Evolutionary conservation across 2,329 filamentous ascomycete species (phyloP).

Genomic region (Phyllosticta citriasiana): DNA sequence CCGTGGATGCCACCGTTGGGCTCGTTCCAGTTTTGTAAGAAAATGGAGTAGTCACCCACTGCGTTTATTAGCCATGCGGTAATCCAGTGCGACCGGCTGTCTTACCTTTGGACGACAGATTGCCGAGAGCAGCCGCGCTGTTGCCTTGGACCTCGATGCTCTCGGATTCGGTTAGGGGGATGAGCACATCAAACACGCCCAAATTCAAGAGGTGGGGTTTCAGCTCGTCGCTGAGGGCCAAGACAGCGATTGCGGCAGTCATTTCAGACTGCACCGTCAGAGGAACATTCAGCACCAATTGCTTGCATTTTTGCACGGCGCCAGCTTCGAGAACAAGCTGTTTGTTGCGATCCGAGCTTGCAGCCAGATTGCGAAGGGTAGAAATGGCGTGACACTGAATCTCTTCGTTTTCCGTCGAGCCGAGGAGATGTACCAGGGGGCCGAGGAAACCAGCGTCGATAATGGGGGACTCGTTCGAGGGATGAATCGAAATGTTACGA

Average conservation of each 20-base stretch:
- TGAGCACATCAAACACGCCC: conserved; percentile 92
- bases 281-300: conserved; percentile 85
- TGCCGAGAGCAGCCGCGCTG: conserved; percentile 89
- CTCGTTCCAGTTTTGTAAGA: conserved; percentile 86
- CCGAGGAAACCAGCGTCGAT: conserved; percentile 95
- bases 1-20: conserved; percentile 92
- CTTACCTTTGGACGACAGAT: conserved; percentile 89
- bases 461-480: conserved; percentile 93
- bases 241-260: conserved; percentile 96
- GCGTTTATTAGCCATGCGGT: conserved; percentile 17
- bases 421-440: conserved; percentile 84
- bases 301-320: conserved; percentile 97
- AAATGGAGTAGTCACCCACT: conserved; percentile 97
- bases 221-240: conserved; percentile 89
- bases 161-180: conserved; percentile 86
- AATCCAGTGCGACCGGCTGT: too few species aligned
- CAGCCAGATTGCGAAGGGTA: conserved; percentile 86
- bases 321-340: conserved; percentile 93
- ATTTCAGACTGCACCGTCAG: conserved; percentile 96
- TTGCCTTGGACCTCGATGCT: conserved; percentile 98
- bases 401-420: conserved; percentile 94
- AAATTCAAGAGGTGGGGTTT: conserved; percentile 85
- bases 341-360: conserved; percentile 96
- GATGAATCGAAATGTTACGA: conserved; percentile 97
- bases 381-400: conserved; percentile 99